phyloP scores from a whole-genome alignment of 192 early-diverging fungal genomes.

The Umbelopsis sp. region DNA sequence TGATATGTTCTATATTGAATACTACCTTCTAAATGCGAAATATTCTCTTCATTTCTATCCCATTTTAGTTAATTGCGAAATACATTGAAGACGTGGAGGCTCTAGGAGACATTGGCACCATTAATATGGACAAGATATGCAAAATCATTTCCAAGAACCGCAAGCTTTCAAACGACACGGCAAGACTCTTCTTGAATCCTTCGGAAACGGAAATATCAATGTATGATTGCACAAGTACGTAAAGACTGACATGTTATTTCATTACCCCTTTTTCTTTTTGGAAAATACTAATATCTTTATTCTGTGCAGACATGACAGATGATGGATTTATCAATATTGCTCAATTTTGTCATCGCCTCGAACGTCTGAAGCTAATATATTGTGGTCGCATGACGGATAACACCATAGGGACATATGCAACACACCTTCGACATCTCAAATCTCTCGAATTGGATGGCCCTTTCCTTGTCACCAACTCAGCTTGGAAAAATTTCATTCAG shows the following conservation, averaged over 20 bases:
- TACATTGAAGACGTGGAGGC: conserved; percentile 81
- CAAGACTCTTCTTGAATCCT: conserved; percentile 73
- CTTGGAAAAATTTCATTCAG: conserved; percentile 65
- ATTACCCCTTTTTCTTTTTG: not conserved
- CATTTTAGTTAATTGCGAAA: conserved; percentile 61
- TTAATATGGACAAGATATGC: conserved; percentile 71
- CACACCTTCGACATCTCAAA: conserved; percentile 45
- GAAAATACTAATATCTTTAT: not conserved
- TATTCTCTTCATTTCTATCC: not conserved
- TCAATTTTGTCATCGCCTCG: conserved; percentile 61
- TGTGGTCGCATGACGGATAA: conserved; percentile 71
- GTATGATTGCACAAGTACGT: conserved; percentile 75
- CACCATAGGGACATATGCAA: conserved; percentile 43
- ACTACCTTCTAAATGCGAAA: no score
- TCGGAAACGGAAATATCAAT: conserved; percentile 57
- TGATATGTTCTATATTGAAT: not conserved
- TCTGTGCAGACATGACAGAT: conserved; percentile 43
- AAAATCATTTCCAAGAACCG: conserved; percentile 81
- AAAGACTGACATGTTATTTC: not conserved
- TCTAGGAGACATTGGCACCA: conserved; percentile 77
- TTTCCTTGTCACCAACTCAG: conserved; percentile 61
- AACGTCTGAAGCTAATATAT: conserved; percentile 63
- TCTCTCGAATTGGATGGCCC: conserved; percentile 69
- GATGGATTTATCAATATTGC: conserved; percentile 60
- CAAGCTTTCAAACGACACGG: conserved; percentile 58